phyloP scores from a whole-genome alignment of 169 alveolate genomes.

The Plasmodium inui region DNA sequence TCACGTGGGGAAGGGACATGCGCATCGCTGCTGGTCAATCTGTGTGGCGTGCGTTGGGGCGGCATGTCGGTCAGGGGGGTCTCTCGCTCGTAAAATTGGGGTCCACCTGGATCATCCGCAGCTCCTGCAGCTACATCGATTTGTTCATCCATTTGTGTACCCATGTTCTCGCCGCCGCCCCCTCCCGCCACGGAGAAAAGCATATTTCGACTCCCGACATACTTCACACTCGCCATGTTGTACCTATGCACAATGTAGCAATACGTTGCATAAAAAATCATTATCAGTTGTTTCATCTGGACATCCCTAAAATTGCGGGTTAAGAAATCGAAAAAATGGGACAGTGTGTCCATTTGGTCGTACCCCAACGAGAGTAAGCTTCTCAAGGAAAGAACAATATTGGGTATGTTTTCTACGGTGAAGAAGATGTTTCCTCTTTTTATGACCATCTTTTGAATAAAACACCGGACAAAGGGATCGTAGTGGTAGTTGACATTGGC shows the following conservation, averaged over 20 bases:
- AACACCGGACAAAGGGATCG: conserved; percentile 25
- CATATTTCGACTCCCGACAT: background rate
- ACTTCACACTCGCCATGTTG: background rate
- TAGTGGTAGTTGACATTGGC: conserved; percentile 32
- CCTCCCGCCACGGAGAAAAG: background rate
- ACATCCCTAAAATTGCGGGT: background rate
- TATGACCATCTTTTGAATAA: conserved; percentile 12
- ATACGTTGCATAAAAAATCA: conserved; percentile 45
- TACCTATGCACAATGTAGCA: conserved; percentile 9
- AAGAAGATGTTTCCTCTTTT: conserved; percentile 1
- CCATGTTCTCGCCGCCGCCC: background rate
- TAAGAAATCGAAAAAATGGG: background rate
- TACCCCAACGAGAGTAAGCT: conserved; percentile 21
- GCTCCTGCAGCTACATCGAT: background rate
- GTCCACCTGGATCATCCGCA: background rate
- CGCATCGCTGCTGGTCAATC: background rate
- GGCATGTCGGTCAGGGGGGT: background rate
- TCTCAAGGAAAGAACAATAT: conserved; percentile 22
- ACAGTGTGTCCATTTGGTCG: background rate
- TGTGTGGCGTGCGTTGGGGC: background rate
- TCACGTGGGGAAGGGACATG: background rate
- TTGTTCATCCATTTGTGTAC: background rate
- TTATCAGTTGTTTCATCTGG: conserved; percentile 42
- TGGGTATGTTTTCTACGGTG: conserved; percentile 13
- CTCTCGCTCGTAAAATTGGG: background rate